Conservation (phyloP, 768 basidiomycete genomes). For the Boletus pseudopeckii region DNA sequence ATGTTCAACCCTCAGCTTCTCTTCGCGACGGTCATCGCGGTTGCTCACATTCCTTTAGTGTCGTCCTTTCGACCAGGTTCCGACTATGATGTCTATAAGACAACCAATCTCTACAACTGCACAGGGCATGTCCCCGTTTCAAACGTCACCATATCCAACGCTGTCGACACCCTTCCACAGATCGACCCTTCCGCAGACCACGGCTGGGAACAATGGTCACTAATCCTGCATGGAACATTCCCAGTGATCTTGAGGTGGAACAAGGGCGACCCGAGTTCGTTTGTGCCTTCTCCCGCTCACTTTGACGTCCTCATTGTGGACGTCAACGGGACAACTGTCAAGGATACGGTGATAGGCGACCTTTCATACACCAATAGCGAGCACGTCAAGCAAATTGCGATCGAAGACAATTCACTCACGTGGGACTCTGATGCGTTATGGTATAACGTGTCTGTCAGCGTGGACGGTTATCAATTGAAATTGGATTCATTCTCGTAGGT, state of each 20-base stretch:
- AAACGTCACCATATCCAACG: conserved; percentile 12
- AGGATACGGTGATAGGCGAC: not conserved
- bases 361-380: conserved; percentile 1
- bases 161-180: conserved; percentile 17
- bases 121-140: conserved; percentile 7
- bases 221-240: conserved; percentile 11
- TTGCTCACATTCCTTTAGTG: not conserved
- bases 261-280: conserved; percentile 5
- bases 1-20: too few species aligned
- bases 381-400: conserved; percentile 3
- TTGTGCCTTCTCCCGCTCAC: not conserved
- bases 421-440: conserved; percentile 12
- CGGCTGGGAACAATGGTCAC: conserved; percentile 18
- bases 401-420: conserved; percentile 6
- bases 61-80: conserved; percentile 9
- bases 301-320: conserved; percentile 8
- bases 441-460: conserved; percentile 11
- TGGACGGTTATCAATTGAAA: conserved; percentile 6
- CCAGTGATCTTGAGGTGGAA: conserved; percentile 15
- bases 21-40: not conserved
- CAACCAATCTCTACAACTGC: conserved; percentile 18
- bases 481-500: conserved; percentile 14
- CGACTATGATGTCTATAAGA: conserved; percentile 10
- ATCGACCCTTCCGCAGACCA: not conserved
- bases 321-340: conserved; percentile 10